Evolutionary conservation across 2,329 filamentous ascomycete genomes (phyloP).

Genomic region (Colletotrichum plurivorum): DNA sequence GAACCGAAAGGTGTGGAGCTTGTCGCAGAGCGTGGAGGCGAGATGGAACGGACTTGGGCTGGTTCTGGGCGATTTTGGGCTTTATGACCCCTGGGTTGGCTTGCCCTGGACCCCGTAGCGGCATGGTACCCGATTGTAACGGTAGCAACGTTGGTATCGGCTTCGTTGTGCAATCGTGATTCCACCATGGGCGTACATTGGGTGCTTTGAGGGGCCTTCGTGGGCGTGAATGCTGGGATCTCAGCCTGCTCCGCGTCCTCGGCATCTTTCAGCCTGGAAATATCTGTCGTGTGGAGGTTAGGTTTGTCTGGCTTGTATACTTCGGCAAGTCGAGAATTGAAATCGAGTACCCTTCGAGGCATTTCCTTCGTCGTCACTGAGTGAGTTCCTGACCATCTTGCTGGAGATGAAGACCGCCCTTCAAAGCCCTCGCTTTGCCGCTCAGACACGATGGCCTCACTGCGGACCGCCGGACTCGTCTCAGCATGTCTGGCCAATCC

Average conservation of each 20-base stretch:
- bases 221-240: no score
- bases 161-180: no score
- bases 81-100: slow-evolving; percentile 57
- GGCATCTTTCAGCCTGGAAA: no score
- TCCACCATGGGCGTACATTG: no score
- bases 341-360: slow-evolving; percentile 50
- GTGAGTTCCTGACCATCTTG: neutral
- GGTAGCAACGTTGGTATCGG: no score
- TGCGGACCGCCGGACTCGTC: neutral
- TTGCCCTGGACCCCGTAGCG: slow-evolving; percentile 70
- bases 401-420: neutral
- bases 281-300: slow-evolving; percentile 6
- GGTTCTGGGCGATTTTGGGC: neutral
- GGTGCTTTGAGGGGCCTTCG: no score
- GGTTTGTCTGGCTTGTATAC: slow-evolving; percentile 44
- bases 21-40: neutral
- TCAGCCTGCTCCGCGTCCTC: no score
- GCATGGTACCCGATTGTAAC: no score
- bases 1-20: slow-evolving; percentile 58
- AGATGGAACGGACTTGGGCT: neutral
- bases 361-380: neutral
- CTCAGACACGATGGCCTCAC: neutral
- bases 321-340: slow-evolving; percentile 53
- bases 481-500: neutral
- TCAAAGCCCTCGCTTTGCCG: neutral